Conservation (phyloP, 352 stramenopile genomes). For the Plasmopara muralis region DNA sequence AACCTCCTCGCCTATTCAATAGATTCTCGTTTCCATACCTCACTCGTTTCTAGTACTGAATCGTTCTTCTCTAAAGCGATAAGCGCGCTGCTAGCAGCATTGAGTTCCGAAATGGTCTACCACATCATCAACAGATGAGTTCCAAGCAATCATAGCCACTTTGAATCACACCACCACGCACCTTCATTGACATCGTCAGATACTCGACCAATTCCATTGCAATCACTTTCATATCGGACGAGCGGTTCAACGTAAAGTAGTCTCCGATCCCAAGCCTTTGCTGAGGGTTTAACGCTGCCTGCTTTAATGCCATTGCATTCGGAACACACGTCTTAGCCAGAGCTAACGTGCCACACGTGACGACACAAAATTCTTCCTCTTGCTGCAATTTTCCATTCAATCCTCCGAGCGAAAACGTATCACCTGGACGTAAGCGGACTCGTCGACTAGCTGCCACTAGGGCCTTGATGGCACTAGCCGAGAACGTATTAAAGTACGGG, state of each 20-base stretch:
- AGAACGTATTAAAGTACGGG: conserved; percentile 68
- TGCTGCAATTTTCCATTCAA: conserved; percentile 5
- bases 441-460: conserved; percentile 41
- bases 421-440: conserved; percentile 40
- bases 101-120: conserved; percentile 31
- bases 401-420: conserved; percentile 32
- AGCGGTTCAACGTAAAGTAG: conserved; percentile 41
- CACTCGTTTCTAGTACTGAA: conserved; percentile 24
- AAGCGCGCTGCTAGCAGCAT: conserved; percentile 17
- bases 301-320: conserved; percentile 36
- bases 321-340: conserved; percentile 27
- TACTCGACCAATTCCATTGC: conserved; percentile 65
- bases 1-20: too few species aligned
- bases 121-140: not conserved
- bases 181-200: conserved; percentile 44
- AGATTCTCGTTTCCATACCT: conserved; percentile 17
- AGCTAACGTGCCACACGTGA: conserved; percentile 52
- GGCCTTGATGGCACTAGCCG: conserved; percentile 41
- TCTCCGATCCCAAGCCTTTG: conserved; percentile 64
- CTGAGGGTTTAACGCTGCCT: conserved; percentile 45
- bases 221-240: conserved; percentile 52
- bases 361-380: conserved; percentile 54
- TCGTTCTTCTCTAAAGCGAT: conserved; percentile 46
- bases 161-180: conserved; percentile 4
- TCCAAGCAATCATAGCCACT: not conserved